Evolutionary conservation across 2,329 filamentous ascomycete species (phyloP).

Genomic region (Calycina herbarum): DNA sequence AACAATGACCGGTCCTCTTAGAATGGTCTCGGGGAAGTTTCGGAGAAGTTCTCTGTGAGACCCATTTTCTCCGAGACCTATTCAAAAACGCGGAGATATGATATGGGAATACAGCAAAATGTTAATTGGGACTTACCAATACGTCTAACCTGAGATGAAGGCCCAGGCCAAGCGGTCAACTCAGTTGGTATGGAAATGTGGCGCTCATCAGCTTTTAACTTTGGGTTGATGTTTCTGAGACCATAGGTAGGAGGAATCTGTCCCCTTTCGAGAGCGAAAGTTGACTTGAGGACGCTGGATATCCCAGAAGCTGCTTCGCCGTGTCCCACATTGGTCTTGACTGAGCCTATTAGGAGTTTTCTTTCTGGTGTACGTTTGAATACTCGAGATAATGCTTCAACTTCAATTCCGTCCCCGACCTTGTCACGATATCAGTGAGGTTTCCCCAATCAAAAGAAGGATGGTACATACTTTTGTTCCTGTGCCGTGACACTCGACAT

Average conservation of each 20-base stretch:
- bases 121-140: not conserved
- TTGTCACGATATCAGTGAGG: too few species aligned
- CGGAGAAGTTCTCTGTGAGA: too few species aligned
- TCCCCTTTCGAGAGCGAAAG: constrained; percentile 30
- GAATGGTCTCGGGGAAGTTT: too few species aligned
- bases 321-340: constrained; percentile 36
- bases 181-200: constrained; percentile 37
- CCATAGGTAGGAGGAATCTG: constrained; percentile 36
- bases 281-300: constrained; percentile 26
- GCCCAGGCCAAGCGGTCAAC: constrained; percentile 25
- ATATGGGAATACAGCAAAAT: too few species aligned
- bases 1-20: too few species aligned
- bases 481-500: constrained; percentile 22
- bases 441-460: too few species aligned
- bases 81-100: too few species aligned
- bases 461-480: constrained; percentile 12
- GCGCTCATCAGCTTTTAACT: constrained; percentile 30
- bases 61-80: too few species aligned
- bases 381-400: constrained; percentile 19
- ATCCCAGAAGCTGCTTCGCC: constrained; percentile 28
- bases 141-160: constrained; percentile 1
- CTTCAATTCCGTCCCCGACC: constrained; percentile 16
- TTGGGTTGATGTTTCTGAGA: constrained; percentile 12
- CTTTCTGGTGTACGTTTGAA: not conserved
- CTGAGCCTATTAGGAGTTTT: constrained; percentile 19